phyloP scores from a whole-genome alignment of 2,329 filamentous ascomycete species.

The Gaeumannomyces sp. region DNA sequence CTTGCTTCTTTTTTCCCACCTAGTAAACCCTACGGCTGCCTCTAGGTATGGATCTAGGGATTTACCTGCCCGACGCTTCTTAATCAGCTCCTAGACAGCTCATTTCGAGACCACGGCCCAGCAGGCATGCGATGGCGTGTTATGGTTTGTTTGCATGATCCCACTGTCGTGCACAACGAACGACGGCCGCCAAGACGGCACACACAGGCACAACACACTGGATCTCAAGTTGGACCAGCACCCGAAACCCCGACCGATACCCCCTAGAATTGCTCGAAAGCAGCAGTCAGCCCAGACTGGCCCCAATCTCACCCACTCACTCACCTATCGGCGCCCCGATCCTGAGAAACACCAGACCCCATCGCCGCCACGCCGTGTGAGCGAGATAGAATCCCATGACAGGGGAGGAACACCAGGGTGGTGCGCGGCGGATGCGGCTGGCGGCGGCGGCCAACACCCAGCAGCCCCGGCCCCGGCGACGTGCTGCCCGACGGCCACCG shows the following conservation, averaged over 20 bases:
- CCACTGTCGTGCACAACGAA: background rate
- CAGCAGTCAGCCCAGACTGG: background rate
- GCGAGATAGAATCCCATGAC: background rate
- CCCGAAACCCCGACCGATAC: background rate
- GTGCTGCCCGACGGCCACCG: background rate
- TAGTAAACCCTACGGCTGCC: background rate
- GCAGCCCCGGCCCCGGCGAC: too few relatives aligned
- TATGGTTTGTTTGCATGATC: background rate
- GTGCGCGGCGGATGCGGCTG: background rate
- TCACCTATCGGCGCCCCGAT: background rate
- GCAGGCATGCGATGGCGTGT: background rate
- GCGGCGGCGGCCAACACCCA: too few relatives aligned
- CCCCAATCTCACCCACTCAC: background rate
- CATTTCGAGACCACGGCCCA: background rate
- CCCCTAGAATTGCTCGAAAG: background rate
- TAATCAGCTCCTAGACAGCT: background rate
- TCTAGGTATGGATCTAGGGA: background rate
- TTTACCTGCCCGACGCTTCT: background rate
- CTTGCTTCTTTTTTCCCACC: too few relatives aligned
- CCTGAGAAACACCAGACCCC: background rate
- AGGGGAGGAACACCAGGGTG: background rate
- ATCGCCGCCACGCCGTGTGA: background rate
- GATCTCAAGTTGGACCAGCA: background rate
- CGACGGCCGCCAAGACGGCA: background rate
- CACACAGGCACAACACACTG: background rate